These are phyloP conservation scores for Colletotrichum camelliae DNA, from an alignment of 2,329 filamentous ascomycete species.

Conservation along the genomic window DNA sequence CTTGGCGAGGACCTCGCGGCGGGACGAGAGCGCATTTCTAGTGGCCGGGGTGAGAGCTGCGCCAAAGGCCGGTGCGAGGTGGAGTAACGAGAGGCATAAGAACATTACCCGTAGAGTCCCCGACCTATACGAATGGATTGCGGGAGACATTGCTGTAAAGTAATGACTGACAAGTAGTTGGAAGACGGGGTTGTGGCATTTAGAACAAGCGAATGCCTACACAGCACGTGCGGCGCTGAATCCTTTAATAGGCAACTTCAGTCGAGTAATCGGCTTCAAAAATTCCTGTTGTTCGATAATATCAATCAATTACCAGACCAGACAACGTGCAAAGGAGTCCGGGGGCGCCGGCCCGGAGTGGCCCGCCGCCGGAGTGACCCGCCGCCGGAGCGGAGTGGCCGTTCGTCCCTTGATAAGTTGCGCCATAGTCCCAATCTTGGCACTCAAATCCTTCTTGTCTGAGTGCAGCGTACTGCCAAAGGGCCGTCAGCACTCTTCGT, in stretches of 20 bases:
- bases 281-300: not conserved
- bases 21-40: not conserved
- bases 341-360: not conserved
- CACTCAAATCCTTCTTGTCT: not conserved
- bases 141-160: not conserved
- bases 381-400: not conserved
- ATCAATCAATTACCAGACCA: not conserved
- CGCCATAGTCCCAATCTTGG: not conserved
- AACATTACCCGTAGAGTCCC: not conserved
- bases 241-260: not conserved
- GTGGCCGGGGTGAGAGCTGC: not conserved
- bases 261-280: rapidly evolving
- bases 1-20: not conserved
- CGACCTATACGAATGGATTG: rapidly evolving
- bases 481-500: not conserved
- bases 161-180: not conserved
- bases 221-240: not conserved
- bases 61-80: not conserved
- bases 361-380: too few species aligned
- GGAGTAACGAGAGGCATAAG: not conserved
- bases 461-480: not conserved
- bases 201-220: not conserved
- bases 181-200: not conserved
- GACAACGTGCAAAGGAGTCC: not conserved
- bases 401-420: not conserved